Conservation (phyloP, 495 filamentous ascomycete genomes). For the Hyaloscypha hepaticicola region DNA sequence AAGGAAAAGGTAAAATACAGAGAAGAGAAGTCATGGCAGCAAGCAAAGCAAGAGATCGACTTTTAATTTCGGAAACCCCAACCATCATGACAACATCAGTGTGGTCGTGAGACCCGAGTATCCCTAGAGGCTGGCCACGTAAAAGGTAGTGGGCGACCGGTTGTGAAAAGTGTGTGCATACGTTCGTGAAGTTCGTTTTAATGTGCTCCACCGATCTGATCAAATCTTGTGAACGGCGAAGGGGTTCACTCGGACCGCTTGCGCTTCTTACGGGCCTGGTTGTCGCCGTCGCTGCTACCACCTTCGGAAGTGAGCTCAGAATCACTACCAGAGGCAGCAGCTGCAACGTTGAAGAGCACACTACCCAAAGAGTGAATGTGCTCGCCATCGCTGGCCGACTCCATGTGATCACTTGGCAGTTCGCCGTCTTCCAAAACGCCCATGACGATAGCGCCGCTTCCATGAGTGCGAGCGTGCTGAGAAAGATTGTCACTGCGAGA, state of each 20-base stretch:
- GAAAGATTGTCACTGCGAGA: slow-evolving; percentile 96
- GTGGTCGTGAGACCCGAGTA: slow-evolving; percentile 22
- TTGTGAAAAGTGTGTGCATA: slow-evolving; percentile 19
- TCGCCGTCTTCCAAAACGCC: slow-evolving; percentile 73
- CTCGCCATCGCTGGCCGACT: slow-evolving; percentile 54
- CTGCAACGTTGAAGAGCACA: slow-evolving; percentile 74
- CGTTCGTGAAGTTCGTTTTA: slow-evolving; percentile 26
- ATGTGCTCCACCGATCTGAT: slow-evolving; percentile 10
- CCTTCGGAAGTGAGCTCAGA: slow-evolving; percentile 45
- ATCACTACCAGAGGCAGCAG: slow-evolving; percentile 64
- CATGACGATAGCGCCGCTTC: slow-evolving; percentile 85
- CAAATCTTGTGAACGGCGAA: neutral
- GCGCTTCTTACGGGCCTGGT: slow-evolving; percentile 68
- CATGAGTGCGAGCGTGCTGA: slow-evolving; percentile 94
- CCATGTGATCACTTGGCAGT: slow-evolving; percentile 41
- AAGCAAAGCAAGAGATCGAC: slow-evolving; percentile 25
- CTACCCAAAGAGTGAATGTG: slow-evolving; percentile 58
- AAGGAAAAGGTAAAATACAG: slow-evolving; percentile 30
- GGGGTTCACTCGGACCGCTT: slow-evolving; percentile 58
- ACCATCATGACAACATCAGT: slow-evolving; percentile 30
- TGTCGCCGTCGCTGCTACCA: slow-evolving; percentile 49
- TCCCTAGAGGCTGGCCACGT: slow-evolving; percentile 23
- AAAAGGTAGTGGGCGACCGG: slow-evolving; percentile 21
- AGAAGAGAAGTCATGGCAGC: slow-evolving; percentile 23
- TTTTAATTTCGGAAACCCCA: slow-evolving; percentile 29